These are phyloP conservation scores for Russula ochroleuca DNA, from an alignment of 768 basidiomycete genomes.

Conservation along the genomic window DNA sequence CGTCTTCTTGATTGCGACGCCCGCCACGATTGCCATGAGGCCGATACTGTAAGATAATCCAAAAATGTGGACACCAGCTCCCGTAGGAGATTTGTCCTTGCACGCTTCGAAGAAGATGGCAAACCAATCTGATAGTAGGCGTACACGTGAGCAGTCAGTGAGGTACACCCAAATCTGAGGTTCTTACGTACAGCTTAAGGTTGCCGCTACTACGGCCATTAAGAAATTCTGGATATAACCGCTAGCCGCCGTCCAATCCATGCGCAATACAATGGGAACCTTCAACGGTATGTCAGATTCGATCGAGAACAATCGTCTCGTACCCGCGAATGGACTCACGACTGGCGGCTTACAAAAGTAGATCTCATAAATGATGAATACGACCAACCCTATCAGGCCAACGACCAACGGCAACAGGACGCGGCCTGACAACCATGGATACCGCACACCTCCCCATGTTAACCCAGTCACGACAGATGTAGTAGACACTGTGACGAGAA, in stretches of 20 bases:
- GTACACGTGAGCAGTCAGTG: neutral
- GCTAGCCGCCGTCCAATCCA: constrained; percentile 34
- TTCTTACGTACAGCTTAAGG: constrained; percentile 20
- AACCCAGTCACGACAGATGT: constrained; percentile 34
- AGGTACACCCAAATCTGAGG: neutral
- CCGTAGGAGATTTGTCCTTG: constrained; percentile 37
- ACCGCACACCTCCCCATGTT: constrained; percentile 43
- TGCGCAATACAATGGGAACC: constrained; percentile 36
- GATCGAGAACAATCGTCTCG: neutral
- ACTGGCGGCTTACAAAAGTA: constrained; percentile 35
- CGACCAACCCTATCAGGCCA: constrained; percentile 38
- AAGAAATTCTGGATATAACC: constrained; percentile 38
- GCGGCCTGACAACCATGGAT: constrained; percentile 39
- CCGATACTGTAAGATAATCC: constrained; percentile 39
- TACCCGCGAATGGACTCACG: constrained; percentile 28
- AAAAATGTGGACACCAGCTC: constrained; percentile 38
- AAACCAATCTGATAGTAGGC: constrained; percentile 37
- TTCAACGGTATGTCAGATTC: constrained; percentile 17
- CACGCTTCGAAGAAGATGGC: constrained; percentile 41
- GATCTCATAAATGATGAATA: constrained; percentile 40
- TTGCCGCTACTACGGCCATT: constrained; percentile 28
- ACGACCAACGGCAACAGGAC: constrained; percentile 43
- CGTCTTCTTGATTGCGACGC: constrained; percentile 36
- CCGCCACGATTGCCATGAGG: constrained; percentile 39
- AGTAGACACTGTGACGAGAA: constrained; percentile 34